Evolutionary conservation across 495 filamentous ascomycete genomes (phyloP).

Genomic region (Aspergillus asperescens): DNA sequence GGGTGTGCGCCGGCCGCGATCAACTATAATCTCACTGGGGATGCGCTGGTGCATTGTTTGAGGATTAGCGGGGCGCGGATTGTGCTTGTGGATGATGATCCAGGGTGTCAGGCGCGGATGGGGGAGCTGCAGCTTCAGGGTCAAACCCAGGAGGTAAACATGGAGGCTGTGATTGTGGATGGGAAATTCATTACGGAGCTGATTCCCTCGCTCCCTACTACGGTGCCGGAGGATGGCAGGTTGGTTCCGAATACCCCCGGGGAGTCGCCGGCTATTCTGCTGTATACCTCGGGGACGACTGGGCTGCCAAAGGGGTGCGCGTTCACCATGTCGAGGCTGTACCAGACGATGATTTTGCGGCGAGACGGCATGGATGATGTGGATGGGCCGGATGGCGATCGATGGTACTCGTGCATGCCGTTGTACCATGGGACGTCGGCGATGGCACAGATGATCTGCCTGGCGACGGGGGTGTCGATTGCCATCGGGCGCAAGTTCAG

Average conservation of each 20-base stretch:
- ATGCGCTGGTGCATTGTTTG: slow-evolving; percentile 66
- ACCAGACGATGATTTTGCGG: slow-evolving; percentile 25
- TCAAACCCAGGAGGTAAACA: slow-evolving; percentile 51
- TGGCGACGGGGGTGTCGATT: slow-evolving; percentile 55
- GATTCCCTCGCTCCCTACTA: slow-evolving; percentile 44
- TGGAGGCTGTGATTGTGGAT: slow-evolving; percentile 50
- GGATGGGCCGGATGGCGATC: slow-evolving; percentile 45
- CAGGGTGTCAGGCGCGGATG: slow-evolving; percentile 48
- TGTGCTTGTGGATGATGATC: slow-evolving; percentile 62
- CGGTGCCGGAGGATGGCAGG: slow-evolving; percentile 44
- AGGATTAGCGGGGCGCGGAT: slow-evolving; percentile 54
- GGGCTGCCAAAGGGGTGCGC: slow-evolving; percentile 59
- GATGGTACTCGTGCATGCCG: slow-evolving; percentile 77
- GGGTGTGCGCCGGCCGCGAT: slow-evolving; percentile 65
- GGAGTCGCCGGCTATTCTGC: slow-evolving; percentile 51
- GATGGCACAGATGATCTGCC: slow-evolving; percentile 47
- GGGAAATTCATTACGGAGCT: slow-evolving; percentile 38
- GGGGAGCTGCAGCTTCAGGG: slow-evolving; percentile 44
- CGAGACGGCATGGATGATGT: slow-evolving; percentile 22
- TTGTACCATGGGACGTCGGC: slow-evolving; percentile 73
- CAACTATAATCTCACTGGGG: slow-evolving; percentile 64
- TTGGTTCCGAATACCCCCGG: slow-evolving; percentile 42
- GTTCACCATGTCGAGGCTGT: slow-evolving; percentile 44
- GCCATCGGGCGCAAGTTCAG: slow-evolving; percentile 69
- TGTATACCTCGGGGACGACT: slow-evolving; percentile 70